Base-by-base conservation (phyloP, 495 filamentous ascomycete species). In the Podospora pseudocomata region DNA sequence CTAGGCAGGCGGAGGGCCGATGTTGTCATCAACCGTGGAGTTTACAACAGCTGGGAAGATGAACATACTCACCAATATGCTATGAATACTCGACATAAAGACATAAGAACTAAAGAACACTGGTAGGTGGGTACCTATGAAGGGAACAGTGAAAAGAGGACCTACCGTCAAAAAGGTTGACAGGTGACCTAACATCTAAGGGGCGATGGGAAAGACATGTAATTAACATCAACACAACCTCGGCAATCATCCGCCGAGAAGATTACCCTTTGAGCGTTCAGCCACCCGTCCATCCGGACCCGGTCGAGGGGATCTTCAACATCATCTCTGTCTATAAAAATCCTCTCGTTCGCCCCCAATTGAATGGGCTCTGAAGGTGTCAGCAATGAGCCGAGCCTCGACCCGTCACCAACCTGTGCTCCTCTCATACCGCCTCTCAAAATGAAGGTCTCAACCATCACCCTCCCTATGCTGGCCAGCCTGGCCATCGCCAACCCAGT, bases 401-500 rank as follows among this genome's bases (percentile, higher is more conserved):
- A 26, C 18, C 23, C 18, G 6, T 5, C 55, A 49, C 13, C 15
- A 5, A 49, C 39, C 15, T 11, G 13, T 32, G 23, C 34, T 39
- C 11, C 34, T 11, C 34, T 6, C 5, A 11, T n/a, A 58, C 0
- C 18, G 4, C 18, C n/a, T 19, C 4, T 9, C 55, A 58, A 58
- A 20, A 58, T 58, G 55, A 58, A 58, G 55, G 18, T 58, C 55
- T 19, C 55, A 19, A 23, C 55, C 23, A 19, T 58, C 19, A 26
- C 55, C 2, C n/a, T 26, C 5, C 55, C 55, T n/a, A 4, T 58
- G n/a, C 13, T 58, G n/a, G 55, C 55, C n/a, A n/a, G 55, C 23
- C 55, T 58, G 13, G 55, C 55, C 18, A 26, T 19, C 55, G 55
- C 55, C n/a, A 58, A 58, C 55, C 55, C 61, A 11, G 32, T 63